These are phyloP conservation scores for Pochonia chlamydosporia DNA, from an alignment of 2,329 filamentous ascomycete genomes.

Conservation along the genomic window DNA sequence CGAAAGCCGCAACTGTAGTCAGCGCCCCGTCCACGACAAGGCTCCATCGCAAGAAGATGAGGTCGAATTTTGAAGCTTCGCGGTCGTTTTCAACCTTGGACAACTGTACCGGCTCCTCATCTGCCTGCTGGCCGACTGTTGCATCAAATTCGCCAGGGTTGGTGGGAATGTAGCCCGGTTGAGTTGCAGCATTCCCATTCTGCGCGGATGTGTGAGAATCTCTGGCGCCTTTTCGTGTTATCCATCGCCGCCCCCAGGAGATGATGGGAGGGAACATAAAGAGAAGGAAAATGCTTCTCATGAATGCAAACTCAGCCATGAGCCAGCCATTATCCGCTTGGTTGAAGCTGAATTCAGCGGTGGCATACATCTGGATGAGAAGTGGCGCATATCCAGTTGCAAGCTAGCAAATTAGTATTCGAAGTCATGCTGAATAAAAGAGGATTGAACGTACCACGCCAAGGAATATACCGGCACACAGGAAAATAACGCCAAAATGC, in stretches of 20 bases:
- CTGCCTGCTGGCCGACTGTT: slow-evolving; percentile 31
- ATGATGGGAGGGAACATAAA: slow-evolving; percentile 50
- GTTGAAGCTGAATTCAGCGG: slow-evolving; percentile 46
- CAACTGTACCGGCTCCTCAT: slow-evolving; percentile 37
- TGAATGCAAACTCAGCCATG: slow-evolving; percentile 49
- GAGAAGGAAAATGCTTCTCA: slow-evolving; percentile 50
- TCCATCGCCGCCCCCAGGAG: slow-evolving; percentile 29
- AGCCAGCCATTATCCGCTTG: slow-evolving; percentile 52
- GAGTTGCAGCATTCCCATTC: slow-evolving; percentile 7
- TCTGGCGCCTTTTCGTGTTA: neutral
- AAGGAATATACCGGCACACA: slow-evolving; percentile 61
- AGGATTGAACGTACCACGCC: slow-evolving; percentile 45
- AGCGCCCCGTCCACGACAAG: slow-evolving; percentile 59
- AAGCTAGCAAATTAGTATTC: slow-evolving; percentile 28
- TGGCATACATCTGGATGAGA: slow-evolving; percentile 55
- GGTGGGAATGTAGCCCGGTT: slow-evolving; percentile 22
- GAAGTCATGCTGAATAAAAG: neutral
- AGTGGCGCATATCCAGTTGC: slow-evolving; percentile 63
- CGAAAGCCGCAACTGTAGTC: slow-evolving; percentile 58
- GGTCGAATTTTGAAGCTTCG: slow-evolving; percentile 55
- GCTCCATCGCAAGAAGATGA: slow-evolving; percentile 61
- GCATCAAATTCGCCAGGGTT: slow-evolving; percentile 35
- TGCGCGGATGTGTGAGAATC: slow-evolving; percentile 2
- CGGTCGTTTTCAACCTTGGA: slow-evolving; percentile 28
- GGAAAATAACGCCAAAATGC: slow-evolving; percentile 57